Conservation (phyloP, 352 stramenopile species). For the Globisporangium sylvaticum region DNA sequence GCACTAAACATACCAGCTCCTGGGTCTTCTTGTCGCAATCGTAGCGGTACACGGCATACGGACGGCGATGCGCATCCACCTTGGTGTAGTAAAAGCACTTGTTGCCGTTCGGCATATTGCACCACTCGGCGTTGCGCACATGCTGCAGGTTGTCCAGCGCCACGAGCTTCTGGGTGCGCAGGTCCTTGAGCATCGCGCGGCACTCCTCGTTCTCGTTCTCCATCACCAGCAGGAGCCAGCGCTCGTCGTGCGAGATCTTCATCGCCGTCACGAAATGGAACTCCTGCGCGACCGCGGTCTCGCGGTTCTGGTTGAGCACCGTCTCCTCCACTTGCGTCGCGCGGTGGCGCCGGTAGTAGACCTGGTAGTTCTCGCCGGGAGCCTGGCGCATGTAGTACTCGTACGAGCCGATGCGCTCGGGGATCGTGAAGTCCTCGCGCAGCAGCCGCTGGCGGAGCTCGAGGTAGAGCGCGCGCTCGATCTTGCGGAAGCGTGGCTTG, state of each 20-base stretch:
- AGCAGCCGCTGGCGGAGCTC: slow-evolving; percentile 63
- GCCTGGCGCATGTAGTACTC: slow-evolving; percentile 73
- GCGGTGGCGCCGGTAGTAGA: slow-evolving; percentile 65
- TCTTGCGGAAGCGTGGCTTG: slow-evolving; percentile 50
- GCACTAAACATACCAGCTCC: slow-evolving; percentile 36
- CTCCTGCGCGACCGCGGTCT: slow-evolving; percentile 28
- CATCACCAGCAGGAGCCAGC: slow-evolving; percentile 56
- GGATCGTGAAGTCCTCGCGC: slow-evolving; percentile 63
- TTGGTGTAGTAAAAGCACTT: slow-evolving; percentile 77
- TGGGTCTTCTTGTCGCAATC: slow-evolving; percentile 38
- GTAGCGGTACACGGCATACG: slow-evolving; percentile 63
- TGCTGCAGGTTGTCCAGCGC: slow-evolving; percentile 29
- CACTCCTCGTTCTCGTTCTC: slow-evolving; percentile 72
- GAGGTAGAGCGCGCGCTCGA: slow-evolving; percentile 59
- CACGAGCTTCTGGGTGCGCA: slow-evolving; percentile 28
- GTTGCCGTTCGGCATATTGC: slow-evolving; percentile 11
- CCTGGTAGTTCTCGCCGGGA: slow-evolving; percentile 64
- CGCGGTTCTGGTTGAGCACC: slow-evolving; percentile 74
- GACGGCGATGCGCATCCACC: slow-evolving; percentile 56
- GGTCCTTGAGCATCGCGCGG: slow-evolving; percentile 38
- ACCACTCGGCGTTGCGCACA: slow-evolving; percentile 79
- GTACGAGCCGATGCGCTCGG: slow-evolving; percentile 67
- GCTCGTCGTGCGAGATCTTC: slow-evolving; percentile 72
- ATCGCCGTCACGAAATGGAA: slow-evolving; percentile 73
- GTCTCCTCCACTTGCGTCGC: slow-evolving; percentile 37